Conservation (phyloP, 1,284 basidiomycete species). For the Leucoagaricus sp. region DNA sequence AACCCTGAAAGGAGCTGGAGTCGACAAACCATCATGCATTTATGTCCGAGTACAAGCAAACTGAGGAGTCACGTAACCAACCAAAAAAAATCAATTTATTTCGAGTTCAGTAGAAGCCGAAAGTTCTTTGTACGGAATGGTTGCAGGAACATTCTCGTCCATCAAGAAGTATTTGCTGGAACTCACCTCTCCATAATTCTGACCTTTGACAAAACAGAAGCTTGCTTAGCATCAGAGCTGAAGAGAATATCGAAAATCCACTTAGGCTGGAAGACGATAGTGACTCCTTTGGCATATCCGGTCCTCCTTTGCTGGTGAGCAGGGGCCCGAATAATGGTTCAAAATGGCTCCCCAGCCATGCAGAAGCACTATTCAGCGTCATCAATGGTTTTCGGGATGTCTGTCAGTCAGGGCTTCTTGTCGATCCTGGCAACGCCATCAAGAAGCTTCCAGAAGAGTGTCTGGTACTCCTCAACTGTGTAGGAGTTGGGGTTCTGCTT, state of each 20-base stretch:
- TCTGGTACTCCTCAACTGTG: conserved; percentile 8
- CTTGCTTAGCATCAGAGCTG: background rate
- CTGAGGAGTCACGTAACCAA: background rate
- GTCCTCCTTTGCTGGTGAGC: background rate
- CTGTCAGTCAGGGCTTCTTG: background rate
- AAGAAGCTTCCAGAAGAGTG: conserved; percentile 13
- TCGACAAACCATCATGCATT: too few relatives aligned
- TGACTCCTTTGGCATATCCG: background rate
- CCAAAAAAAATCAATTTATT: background rate
- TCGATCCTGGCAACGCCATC: background rate
- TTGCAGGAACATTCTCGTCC: background rate
- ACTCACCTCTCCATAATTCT: background rate
- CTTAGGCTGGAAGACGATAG: background rate
- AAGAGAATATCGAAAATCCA: conserved; percentile 18
- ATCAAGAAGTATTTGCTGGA: background rate
- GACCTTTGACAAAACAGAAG: background rate
- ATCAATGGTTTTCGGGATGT: background rate
- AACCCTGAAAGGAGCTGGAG: too few relatives aligned
- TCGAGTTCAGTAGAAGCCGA: background rate
- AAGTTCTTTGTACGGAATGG: background rate
- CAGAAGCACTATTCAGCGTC: background rate
- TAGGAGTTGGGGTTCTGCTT: conserved; percentile 1
- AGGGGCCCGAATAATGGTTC: background rate
- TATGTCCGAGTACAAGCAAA: too few relatives aligned
- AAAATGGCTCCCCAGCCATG: background rate